Evolutionary conservation across 2,329 filamentous ascomycete species (phyloP).

Genomic region (Fusarium keratoplasticum): DNA sequence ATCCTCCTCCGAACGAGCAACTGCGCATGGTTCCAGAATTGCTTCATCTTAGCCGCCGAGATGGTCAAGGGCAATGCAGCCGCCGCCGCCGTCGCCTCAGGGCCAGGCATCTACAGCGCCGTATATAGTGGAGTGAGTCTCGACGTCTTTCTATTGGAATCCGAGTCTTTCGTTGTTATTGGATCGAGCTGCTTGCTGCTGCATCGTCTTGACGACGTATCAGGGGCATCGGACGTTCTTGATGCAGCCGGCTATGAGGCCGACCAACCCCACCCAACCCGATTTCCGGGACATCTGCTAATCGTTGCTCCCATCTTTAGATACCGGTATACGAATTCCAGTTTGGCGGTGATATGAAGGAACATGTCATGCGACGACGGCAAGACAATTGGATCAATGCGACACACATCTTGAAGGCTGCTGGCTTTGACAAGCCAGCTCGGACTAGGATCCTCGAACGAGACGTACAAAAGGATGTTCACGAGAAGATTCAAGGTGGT

Average conservation of each 20-base stretch:
- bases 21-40: slow-evolving; percentile 36
- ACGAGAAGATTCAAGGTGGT: slow-evolving; percentile 98
- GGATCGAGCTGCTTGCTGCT: not conserved
- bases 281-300: not conserved
- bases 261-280: not conserved
- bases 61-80: slow-evolving; percentile 61
- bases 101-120: slow-evolving; percentile 72
- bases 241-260: not conserved
- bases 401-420: slow-evolving; percentile 98
- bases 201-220: not conserved
- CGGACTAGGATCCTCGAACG: slow-evolving; percentile 94
- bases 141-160: slow-evolving; percentile 3
- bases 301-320: slow-evolving; percentile 57
- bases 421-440: slow-evolving; percentile 96
- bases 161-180: not conserved
- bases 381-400: slow-evolving; percentile 98
- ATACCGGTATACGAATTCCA: slow-evolving; percentile 96
- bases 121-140: slow-evolving; percentile 75
- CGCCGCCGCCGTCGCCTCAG: slow-evolving; percentile 43
- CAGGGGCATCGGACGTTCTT: slow-evolving; percentile 8
- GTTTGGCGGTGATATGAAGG: slow-evolving; percentile 79
- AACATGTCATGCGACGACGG: slow-evolving; percentile 95
- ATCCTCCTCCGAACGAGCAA: slow-evolving; percentile 3
- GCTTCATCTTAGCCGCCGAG: slow-evolving; percentile 41
- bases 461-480: slow-evolving; percentile 94